phyloP scores from a whole-genome alignment of 306 rosid genomes.

The Phaseolus lunatus region DNA sequence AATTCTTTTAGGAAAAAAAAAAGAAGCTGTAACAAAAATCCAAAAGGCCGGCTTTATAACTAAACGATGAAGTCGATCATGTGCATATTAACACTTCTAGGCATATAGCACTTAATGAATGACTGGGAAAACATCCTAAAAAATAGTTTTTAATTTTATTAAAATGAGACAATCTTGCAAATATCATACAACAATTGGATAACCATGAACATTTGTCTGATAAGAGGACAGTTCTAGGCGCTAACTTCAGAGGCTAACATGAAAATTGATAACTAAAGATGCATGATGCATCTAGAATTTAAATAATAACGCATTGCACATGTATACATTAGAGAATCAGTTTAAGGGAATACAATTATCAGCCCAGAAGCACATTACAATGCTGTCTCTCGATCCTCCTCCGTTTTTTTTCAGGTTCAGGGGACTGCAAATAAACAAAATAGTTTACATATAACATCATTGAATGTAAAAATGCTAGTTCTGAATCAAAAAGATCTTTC shows the following conservation, averaged over 20 bases:
- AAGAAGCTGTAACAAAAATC: too few species aligned
- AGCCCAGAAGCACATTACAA: constrained; percentile 72
- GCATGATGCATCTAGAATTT: constrained; percentile 33
- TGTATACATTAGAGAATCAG: constrained; percentile 40
- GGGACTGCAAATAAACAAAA: constrained; percentile 54
- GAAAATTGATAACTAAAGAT: constrained; percentile 32
- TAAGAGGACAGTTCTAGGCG: constrained; percentile 43
- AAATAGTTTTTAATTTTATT: constrained; percentile 47
- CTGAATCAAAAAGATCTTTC: neutral
- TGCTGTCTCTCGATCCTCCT: constrained; percentile 63
- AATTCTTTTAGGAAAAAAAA: too few species aligned
- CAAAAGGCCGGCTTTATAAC: too few species aligned
- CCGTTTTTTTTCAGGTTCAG: constrained; percentile 64
- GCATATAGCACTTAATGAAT: neutral
- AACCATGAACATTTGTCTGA: constrained; percentile 26
- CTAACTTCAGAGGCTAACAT: constrained; percentile 41
- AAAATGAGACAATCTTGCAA: constrained; percentile 27
- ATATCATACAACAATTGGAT: constrained; percentile 35
- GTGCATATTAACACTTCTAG: neutral
- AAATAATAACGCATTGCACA: constrained; percentile 35
- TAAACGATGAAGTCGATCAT: neutral
- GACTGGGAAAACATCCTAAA: neutral
- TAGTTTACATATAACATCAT: neutral
- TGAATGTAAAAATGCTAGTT: neutral
- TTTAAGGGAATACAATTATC: constrained; percentile 24